Evolutionary conservation across 1,284 basidiomycete species (phyloP).

Genomic region (Gomphus sp.): DNA sequence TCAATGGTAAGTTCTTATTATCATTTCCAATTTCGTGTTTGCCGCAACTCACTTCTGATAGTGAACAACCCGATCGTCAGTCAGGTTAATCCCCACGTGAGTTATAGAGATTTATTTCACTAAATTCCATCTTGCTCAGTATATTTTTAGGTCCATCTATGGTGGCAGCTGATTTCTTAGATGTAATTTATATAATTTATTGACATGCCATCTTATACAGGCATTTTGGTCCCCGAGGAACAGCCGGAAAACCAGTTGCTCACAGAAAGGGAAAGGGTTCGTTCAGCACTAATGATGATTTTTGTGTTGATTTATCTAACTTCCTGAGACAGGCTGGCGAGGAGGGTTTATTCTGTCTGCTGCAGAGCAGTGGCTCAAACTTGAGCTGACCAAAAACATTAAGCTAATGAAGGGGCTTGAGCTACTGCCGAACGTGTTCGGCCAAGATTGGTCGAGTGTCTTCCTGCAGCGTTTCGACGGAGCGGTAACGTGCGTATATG

Average conservation of each 20-base stretch:
- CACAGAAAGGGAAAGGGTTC: slow-evolving; percentile 85
- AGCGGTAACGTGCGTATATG: slow-evolving; percentile 57
- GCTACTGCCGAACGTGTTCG: slow-evolving; percentile 78
- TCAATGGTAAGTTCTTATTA: slow-evolving; percentile 53
- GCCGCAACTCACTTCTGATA: slow-evolving; percentile 22
- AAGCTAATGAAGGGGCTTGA: slow-evolving; percentile 92
- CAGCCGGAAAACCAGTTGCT: slow-evolving; percentile 88
- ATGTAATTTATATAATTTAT: background rate
- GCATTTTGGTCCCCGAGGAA: slow-evolving; percentile 81
- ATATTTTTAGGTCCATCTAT: slow-evolving; percentile 8
- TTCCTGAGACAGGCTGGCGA: slow-evolving; percentile 64
- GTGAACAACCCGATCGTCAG: slow-evolving; percentile 95
- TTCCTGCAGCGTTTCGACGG: slow-evolving; percentile 88
- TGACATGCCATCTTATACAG: background rate
- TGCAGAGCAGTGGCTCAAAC: slow-evolving; percentile 87
- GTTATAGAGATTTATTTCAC: slow-evolving; percentile 1
- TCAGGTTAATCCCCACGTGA: slow-evolving; percentile 93
- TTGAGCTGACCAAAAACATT: slow-evolving; percentile 93
- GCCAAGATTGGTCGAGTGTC: slow-evolving; percentile 92
- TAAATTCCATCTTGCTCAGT: background rate
- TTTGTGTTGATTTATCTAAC: background rate
- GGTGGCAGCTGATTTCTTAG: background rate
- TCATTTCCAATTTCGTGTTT: background rate
- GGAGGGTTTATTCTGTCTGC: slow-evolving; percentile 94
- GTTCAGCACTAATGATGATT: background rate